Conservation (phyloP, 768 basidiomycete species). For the Naematelia encephala region DNA sequence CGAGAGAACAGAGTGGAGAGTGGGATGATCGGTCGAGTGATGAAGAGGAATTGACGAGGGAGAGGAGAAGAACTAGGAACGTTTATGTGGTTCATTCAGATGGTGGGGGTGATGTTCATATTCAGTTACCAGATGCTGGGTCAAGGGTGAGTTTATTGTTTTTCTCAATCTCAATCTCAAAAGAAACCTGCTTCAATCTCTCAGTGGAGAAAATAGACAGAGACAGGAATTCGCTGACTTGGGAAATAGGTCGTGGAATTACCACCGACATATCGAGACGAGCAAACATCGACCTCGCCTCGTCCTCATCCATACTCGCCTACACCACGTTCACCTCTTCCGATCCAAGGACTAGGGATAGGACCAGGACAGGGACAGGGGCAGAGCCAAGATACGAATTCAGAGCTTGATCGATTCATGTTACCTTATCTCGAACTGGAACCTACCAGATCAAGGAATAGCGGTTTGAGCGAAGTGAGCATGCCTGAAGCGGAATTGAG, state of each 20-base stretch:
- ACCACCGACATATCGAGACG: slow-evolving; percentile 30
- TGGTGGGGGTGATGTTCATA: slow-evolving; percentile 28
- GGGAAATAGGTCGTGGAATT: slow-evolving; percentile 25
- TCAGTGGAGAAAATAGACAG: too few relatives aligned
- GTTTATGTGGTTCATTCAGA: slow-evolving; percentile 42
- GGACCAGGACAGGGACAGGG: background rate
- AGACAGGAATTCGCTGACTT: too few relatives aligned
- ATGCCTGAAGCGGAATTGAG: slow-evolving; percentile 21
- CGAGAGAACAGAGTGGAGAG: background rate
- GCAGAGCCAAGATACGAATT: background rate
- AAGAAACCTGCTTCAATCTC: too few relatives aligned
- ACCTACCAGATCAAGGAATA: background rate
- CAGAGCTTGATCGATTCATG: background rate
- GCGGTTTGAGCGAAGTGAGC: slow-evolving; percentile 1
- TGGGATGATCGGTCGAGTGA: slow-evolving; percentile 2
- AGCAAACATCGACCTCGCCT: background rate
- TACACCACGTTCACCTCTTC: slow-evolving; percentile 6
- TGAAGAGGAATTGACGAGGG: too few relatives aligned
- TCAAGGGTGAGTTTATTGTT: slow-evolving; percentile 4
- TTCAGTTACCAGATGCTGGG: slow-evolving; percentile 25
- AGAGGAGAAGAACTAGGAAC: slow-evolving; percentile 19
- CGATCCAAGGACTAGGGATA: background rate
- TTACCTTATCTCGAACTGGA: slow-evolving; percentile 11
- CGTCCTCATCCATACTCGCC: slow-evolving; percentile 4
- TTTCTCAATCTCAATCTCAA: too few relatives aligned